Conservation (phyloP, 2,329 filamentous ascomycete species). For the Geosmithia flava region DNA sequence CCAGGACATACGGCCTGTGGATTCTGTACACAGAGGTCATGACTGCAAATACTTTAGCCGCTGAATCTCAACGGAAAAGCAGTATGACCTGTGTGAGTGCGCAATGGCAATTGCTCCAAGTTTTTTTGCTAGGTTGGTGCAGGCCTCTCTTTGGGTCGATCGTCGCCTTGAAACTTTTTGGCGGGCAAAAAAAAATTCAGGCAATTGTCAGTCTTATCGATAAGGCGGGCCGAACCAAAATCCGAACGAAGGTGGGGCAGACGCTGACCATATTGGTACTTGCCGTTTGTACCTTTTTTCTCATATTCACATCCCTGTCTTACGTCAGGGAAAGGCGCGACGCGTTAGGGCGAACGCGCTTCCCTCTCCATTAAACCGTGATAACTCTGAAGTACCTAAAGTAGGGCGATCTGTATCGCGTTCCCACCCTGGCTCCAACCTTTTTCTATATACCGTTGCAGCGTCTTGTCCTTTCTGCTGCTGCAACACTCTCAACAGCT, state of each 20-base stretch:
- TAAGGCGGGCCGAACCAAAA: slow-evolving; percentile 10
- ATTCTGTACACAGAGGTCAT: slow-evolving; percentile 51
- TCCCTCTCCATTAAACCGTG: background rate
- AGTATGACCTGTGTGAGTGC: slow-evolving; percentile 2
- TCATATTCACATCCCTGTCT: background rate
- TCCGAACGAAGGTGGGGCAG: slow-evolving; percentile 17
- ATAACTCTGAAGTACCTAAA: background rate
- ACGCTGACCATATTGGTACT: slow-evolving; percentile 4
- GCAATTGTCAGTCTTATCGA: slow-evolving; percentile 12
- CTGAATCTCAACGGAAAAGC: background rate
- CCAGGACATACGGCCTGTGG: slow-evolving; percentile 52
- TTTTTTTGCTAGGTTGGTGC: background rate
- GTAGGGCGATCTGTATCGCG: background rate
- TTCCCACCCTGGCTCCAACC: background rate
- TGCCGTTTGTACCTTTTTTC: background rate
- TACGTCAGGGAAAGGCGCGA: background rate
- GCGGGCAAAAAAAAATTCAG: slow-evolving; percentile 19
- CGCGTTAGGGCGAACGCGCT: background rate
- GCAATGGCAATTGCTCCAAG: slow-evolving; percentile 8
- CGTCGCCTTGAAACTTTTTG: slow-evolving; percentile 3
- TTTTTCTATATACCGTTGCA: background rate
- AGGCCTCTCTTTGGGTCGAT: background rate
- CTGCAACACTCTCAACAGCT: background rate
- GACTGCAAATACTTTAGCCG: slow-evolving; percentile 4
- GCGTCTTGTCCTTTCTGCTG: background rate